Evolutionary conservation across 352 stramenopile genomes (phyloP), one percentile per base, ranked within the genome.

Genomic region (Globisporangium sylvaticum): DNA sequence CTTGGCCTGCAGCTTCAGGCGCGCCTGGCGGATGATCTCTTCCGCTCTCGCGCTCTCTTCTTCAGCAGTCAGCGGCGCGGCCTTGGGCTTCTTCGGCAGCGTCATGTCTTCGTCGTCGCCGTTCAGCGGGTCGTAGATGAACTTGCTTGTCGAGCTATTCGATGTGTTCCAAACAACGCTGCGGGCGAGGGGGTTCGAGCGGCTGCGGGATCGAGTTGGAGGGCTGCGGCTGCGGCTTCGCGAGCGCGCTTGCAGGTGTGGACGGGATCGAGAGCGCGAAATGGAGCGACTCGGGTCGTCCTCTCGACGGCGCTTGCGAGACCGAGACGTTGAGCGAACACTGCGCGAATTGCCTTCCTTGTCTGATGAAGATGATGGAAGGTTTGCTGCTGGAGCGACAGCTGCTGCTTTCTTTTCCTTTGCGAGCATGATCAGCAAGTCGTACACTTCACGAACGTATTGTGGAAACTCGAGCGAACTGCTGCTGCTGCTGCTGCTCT

Each of bases 1-100:
- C 54, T 87, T 84, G 12, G 61, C 69, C 60, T 81, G 68, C 14
- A 91, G 71, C 71, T 90, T 90, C 12, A 87, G 67, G 27, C 82
- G 71, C 20, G 84, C 84, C 39, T 89, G 76, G 9, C 84, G 82
- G 37, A 91, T 92, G 62, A 91, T 89, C 59, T 88, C 82, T 59
- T 90, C 82, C 0, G 79, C 82, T 22, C 75, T 79, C 7, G 76
- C 76, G 24, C 72, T 70, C 73, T 92, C 84, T 60, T 90, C 71
- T 18, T 74, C 73, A n/a, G 68, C 67, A 12, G 77, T 77, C 32
- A 82, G 53, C 48, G 69, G 10, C 53, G 71, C 50, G 59, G 66
- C 14, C 46, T 67, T 32, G 69, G 34, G 8, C 9, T 58, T 56
- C 27, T 15, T 27, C 7, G 32, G 52, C n/a, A 66, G 46, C 22